Evolutionary conservation across 495 filamentous ascomycete species (phyloP).

Genomic region (Xylaria castorea): DNA sequence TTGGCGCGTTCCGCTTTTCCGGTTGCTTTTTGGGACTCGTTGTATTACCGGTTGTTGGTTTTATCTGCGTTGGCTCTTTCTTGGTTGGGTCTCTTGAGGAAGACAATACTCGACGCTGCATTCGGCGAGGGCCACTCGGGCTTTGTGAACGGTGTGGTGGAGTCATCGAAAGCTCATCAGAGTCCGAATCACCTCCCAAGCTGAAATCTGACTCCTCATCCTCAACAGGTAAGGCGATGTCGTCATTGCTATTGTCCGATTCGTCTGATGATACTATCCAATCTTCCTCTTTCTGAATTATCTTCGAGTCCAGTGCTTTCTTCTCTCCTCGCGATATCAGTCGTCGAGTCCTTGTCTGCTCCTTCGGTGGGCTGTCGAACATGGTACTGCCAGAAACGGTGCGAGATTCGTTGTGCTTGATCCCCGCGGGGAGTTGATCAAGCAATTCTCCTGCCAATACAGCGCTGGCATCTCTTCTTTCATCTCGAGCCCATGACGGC

Average conservation of each 20-base stretch:
- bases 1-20: constrained; percentile 21
- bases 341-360: constrained; percentile 11
- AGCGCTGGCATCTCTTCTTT: neutral
- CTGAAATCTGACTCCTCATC: constrained; percentile 36
- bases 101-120: constrained; percentile 29
- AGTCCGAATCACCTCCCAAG: constrained; percentile 30
- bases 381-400: neutral
- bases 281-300: neutral
- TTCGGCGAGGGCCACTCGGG: constrained; percentile 28
- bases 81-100: constrained; percentile 31
- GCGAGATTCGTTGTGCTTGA: constrained; percentile 5
- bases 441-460: constrained; percentile 5
- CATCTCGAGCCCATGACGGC: neutral
- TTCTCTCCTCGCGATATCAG: constrained; percentile 22
- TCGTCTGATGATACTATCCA: constrained; percentile 4
- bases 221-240: constrained; percentile 15
- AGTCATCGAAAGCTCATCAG: constrained; percentile 29
- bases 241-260: constrained; percentile 1
- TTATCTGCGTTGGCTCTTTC: constrained; percentile 21
- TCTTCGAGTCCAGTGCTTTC: neutral
- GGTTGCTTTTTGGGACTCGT: constrained; percentile 24
- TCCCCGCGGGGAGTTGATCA: constrained; percentile 20
- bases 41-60: constrained; percentile 26
- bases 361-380: constrained; percentile 18
- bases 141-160: constrained; percentile 30